Evolutionary conservation across 371 early-diverging fungal genomes (phyloP).

Genomic region (Mucor circinelloides): DNA sequence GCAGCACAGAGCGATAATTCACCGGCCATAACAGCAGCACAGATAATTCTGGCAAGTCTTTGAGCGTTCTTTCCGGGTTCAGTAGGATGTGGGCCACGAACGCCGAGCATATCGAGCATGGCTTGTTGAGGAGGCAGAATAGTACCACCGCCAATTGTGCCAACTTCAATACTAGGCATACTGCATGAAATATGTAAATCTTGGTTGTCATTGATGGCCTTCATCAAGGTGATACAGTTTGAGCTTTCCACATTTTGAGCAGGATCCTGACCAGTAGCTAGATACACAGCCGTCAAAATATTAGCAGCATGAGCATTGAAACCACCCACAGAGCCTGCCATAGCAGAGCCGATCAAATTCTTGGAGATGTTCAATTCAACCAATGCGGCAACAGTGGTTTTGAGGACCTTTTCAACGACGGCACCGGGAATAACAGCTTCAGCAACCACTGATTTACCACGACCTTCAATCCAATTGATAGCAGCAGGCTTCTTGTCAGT

Average conservation of each 20-base stretch:
- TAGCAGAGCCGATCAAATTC: conserved; percentile 94
- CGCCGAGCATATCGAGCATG: conserved; percentile 87
- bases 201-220: conserved; percentile 75
- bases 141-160: conserved; percentile 96
- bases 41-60: conserved; percentile 85
- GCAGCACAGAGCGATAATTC: conserved; percentile 90
- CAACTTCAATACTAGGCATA: conserved; percentile 96
- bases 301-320: conserved; percentile 97
- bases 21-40: conserved; percentile 94
- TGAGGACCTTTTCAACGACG: conserved; percentile 81
- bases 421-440: conserved; percentile 84
- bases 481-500: conserved; percentile 98
- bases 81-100: conserved; percentile 80
- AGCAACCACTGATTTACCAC: conserved; percentile 93
- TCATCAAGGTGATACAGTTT: conserved; percentile 94
- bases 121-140: conserved; percentile 84
- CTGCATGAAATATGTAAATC: conserved; percentile 87
- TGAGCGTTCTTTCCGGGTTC: conserved; percentile 88
- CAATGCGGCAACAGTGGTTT: conserved; percentile 80
- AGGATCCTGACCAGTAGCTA: conserved; percentile 97
- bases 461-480: conserved; percentile 96
- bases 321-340: conserved; percentile 94
- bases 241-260: conserved; percentile 96
- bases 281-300: conserved; percentile 88
- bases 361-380: conserved; percentile 84